These are phyloP conservation scores for Diddensiella santjacobensis DNA, from an alignment of 805 yeast species.

Conservation along the genomic window DNA sequence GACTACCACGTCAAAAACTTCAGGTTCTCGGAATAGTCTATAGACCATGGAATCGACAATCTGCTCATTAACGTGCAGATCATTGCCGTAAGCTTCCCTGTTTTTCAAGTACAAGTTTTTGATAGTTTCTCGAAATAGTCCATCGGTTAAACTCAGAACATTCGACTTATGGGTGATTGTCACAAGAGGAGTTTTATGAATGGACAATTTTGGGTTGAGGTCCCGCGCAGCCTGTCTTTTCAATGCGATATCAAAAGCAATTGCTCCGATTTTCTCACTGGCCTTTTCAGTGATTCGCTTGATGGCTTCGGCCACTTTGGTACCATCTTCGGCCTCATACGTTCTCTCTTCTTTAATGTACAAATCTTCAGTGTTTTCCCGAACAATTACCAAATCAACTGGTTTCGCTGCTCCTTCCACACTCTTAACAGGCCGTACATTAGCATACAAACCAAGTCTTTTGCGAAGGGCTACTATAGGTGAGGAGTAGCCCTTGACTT, in stretches of 20 bases:
- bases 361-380: conserved; percentile 97
- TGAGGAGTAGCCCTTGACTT: conserved; percentile 95
- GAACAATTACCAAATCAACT: conserved; percentile 95
- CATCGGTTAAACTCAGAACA: conserved; percentile 88
- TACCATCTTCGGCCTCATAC: conserved; percentile 72
- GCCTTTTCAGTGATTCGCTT: conserved; percentile 93
- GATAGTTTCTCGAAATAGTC: conserved; percentile 89
- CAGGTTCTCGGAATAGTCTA: conserved; percentile 98
- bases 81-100: conserved; percentile 50
- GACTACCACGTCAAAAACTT: conserved; percentile 93
- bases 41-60: conserved; percentile 99
- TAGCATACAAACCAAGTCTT: conserved; percentile 90
- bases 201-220: conserved; percentile 32
- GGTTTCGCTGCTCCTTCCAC: conserved; percentile 83
- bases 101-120: conserved; percentile 56
- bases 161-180: conserved; percentile 97
- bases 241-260: conserved; percentile 88
- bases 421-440: conserved; percentile 95
- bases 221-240: conserved; percentile 81
- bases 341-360: conserved; percentile 90
- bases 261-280: conserved; percentile 76
- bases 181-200: conserved; percentile 59
- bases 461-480: conserved; percentile 99
- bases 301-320: conserved; percentile 93
- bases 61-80: conserved; percentile 79